Base-by-base conservation (phyloP, 1,139 yeast genomes). In the Spencermartinsiella ligniputridi region DNA sequence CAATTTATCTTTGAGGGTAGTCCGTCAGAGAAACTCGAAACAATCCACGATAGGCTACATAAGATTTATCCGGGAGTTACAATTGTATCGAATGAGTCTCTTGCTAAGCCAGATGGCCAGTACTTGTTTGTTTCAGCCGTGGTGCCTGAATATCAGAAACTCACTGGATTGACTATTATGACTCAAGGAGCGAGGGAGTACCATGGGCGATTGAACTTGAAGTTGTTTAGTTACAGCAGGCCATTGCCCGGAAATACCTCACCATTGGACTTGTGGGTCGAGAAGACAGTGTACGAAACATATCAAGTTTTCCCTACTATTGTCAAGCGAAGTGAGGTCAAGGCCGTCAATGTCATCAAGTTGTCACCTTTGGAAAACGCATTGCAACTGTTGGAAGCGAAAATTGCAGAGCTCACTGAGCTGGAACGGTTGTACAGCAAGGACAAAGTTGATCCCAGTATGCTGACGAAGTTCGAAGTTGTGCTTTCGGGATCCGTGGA, bases 351-450 rank as follows among this genome's bases (percentile, higher is more conserved):
- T n/a, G 71, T 73, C n/a, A 71, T 76, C 38, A 79, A 76, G 56
- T 68, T 87, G 45, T 85, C 95, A n/a, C 97, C 97, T 22, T 70
- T 87, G 52, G 87, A 86, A 54, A 88, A 85, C 65, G 96, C 96
- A 1, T 71, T 84, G 49, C 72, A 84, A 53, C 74, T 88, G 2
- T 68, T 88, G 49, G 72, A 78, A 40, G 68, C 74, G 48, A 87
- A 85, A 70, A 84, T 81, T 48, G 83, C 81, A 54, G 94, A 86
- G 54, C 69, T 88, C 58, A 73, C 78, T 39, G 84, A 80, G 54
- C 67, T 84, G 42, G 94, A 85, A 63, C 76, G 78, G 54, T 68
- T 78, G 67, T 76, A 83, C 53, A 74, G 75, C 54, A 73, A 79
- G 3, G 68, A 78, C 52, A 48, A 65, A 66, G 81, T 8, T 62